Evolutionary conservation across 2,329 filamentous ascomycete genomes (phyloP).

Genomic region (Venturiaceae sp.): DNA sequence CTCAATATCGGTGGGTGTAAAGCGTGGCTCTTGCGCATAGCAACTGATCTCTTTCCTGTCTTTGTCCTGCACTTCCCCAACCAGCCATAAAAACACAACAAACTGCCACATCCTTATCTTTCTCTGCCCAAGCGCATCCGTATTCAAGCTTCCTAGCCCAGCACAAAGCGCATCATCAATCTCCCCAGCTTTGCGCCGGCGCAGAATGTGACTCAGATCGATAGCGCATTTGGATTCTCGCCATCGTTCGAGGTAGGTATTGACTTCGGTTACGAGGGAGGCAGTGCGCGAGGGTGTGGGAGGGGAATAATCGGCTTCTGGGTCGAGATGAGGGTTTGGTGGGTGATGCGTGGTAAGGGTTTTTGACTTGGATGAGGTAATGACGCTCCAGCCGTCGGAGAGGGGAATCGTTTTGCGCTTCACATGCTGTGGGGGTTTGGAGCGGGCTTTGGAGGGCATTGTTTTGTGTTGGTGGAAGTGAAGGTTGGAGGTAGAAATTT

Average conservation of each 20-base stretch:
- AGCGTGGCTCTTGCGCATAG: conserved; percentile 8
- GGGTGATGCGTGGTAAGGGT: not conserved
- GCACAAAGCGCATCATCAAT: not conserved
- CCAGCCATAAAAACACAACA: not conserved
- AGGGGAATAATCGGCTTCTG: not conserved
- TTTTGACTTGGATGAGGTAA: not conserved
- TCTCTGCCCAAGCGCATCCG: not conserved
- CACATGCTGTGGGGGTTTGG: not conserved
- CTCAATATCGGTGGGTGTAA: conserved; percentile 3
- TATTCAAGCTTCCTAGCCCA: not conserved
- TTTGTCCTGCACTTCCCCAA: not conserved
- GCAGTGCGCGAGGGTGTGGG: not conserved
- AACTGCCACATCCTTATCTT: conserved; percentile 6
- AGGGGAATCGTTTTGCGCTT: not conserved
- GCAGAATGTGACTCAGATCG: not conserved
- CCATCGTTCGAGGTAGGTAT: conserved; percentile 1
- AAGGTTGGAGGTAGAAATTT: not conserved
- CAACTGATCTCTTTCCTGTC: conserved; percentile 2
- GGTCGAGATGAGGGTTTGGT: not conserved
- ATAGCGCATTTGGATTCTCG: not conserved
- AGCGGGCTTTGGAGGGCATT: not conserved
- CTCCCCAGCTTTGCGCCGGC: not conserved
- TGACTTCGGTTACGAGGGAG: not conserved
- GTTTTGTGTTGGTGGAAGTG: not conserved
- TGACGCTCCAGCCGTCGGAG: conserved; percentile 8